Evolutionary conservation across 2,329 filamentous ascomycete genomes (phyloP).

Genomic region (Nakataea oryzae): DNA sequence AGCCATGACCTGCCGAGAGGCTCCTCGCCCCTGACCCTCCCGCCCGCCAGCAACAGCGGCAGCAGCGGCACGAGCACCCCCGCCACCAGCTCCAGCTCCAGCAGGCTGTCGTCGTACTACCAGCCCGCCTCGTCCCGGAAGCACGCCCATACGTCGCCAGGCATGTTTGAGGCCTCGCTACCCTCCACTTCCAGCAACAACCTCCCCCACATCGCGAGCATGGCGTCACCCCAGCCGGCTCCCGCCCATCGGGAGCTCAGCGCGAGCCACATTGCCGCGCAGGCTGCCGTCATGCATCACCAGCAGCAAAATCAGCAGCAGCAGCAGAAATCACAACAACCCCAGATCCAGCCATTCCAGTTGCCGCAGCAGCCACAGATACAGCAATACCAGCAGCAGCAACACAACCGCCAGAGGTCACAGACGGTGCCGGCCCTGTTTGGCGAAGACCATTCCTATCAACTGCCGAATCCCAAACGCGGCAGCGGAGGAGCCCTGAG

Average conservation of each 20-base stretch:
- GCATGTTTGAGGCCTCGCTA: constrained; percentile 65
- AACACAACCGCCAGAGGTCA: constrained; percentile 53
- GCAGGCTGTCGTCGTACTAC: constrained; percentile 18
- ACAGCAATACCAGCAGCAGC: constrained; percentile 18
- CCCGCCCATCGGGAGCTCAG: constrained; percentile 29
- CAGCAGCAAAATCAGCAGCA: constrained; percentile 45
- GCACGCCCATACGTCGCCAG: constrained; percentile 58
- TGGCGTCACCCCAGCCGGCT: constrained; percentile 19
- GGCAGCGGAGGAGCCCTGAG: constrained; percentile 40
- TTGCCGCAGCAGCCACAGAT: constrained; percentile 47
- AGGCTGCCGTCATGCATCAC: constrained; percentile 63
- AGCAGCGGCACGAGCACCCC: constrained; percentile 16
- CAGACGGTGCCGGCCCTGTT: constrained; percentile 57
- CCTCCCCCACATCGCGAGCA: constrained; percentile 33
- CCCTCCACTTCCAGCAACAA: constrained; percentile 51
- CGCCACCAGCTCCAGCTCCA: constrained; percentile 9
- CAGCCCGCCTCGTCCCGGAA: constrained; percentile 45
- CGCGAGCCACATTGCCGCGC: constrained; percentile 72
- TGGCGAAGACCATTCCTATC: constrained; percentile 26
- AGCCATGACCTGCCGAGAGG: neutral
- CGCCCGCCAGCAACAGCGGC: constrained; percentile 11
- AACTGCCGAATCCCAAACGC: constrained; percentile 22
- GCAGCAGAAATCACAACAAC: constrained; percentile 37
- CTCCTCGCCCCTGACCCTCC: constrained; percentile 7
- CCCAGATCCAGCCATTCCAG: constrained; percentile 47